Percentiles rank a stretch among this genome's conserved stretches.
Conservation (phyloP, 805 yeast genomes). For the Clavispora santaluciae region DNA sequence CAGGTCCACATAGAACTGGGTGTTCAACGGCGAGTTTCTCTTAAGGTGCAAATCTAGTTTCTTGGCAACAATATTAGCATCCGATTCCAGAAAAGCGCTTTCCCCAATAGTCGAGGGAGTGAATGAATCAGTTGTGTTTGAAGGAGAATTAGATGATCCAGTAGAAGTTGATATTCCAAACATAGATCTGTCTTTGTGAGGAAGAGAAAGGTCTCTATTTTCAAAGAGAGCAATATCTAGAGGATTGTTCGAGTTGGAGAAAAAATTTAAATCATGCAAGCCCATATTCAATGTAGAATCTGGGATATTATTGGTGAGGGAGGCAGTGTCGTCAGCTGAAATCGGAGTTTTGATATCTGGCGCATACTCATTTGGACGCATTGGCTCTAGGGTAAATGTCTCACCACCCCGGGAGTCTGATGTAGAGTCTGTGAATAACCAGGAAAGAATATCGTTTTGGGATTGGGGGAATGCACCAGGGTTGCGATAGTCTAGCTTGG, state of each 20-base stretch:
- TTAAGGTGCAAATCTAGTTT: slow-evolving; percentile 17
- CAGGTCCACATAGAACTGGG: slow-evolving; percentile 37
- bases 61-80: slow-evolving; percentile 5
- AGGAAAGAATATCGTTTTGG: slow-evolving; percentile 35
- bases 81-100: slow-evolving; percentile 3
- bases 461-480: slow-evolving; percentile 14
- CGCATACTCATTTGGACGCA: neutral
- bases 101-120: slow-evolving; percentile 15
- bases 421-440: slow-evolving; percentile 34
- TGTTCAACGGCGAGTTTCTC: slow-evolving; percentile 22
- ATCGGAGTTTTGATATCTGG: neutral
- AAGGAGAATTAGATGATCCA: slow-evolving; percentile 29
- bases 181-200: neutral
- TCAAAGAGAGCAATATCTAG: slow-evolving; percentile 30
- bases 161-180: slow-evolving; percentile 12
- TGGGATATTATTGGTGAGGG: slow-evolving; percentile 2
- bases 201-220: neutral
- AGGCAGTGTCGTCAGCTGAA: neutral
- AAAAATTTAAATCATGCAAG: slow-evolving; percentile 35
- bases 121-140: slow-evolving; percentile 23
- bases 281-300: slow-evolving; percentile 16
- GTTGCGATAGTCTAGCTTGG: neutral
- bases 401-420: slow-evolving; percentile 3
- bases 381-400: neutral
- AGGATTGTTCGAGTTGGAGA: slow-evolving; percentile 34